Evolutionary conservation across 352 stramenopile species (phyloP).

Genomic region (Phytophthora cactorum): DNA sequence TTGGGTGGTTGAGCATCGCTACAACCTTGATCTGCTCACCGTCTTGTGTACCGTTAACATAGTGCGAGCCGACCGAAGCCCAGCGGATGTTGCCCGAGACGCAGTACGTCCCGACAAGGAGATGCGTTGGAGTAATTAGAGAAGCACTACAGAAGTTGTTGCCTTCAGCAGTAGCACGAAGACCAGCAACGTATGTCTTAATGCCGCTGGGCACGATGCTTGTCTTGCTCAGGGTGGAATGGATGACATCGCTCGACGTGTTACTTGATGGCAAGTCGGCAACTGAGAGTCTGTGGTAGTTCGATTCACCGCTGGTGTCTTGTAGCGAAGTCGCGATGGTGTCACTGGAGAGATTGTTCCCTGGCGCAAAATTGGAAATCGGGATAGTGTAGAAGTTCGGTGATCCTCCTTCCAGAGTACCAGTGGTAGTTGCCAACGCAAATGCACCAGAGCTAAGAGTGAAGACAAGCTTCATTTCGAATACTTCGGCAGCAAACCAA

Average conservation of each 20-base stretch:
- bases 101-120: constrained; percentile 13
- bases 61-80: constrained; percentile 50
- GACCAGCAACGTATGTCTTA: constrained; percentile 40
- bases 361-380: not conserved
- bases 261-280: not conserved
- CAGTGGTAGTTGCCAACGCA: not conserved
- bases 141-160: constrained; percentile 21
- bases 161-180: constrained; percentile 20
- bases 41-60: constrained; percentile 40
- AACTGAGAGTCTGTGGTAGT: not conserved
- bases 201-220: constrained; percentile 33
- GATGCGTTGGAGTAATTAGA: constrained; percentile 18
- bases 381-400: not conserved
- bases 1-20: constrained; percentile 22
- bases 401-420: not conserved
- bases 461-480: constrained; percentile 1
- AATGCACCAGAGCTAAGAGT: not conserved
- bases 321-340: constrained; percentile 11
- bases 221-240: not conserved
- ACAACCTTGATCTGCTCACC: constrained; percentile 52
- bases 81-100: constrained; percentile 2
- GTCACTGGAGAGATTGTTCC: constrained; percentile 39
- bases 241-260: not conserved
- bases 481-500: not conserved
- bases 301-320: not conserved